Base-by-base conservation (phyloP, 1,284 basidiomycete species). In the Heterobasidion irregulare region DNA sequence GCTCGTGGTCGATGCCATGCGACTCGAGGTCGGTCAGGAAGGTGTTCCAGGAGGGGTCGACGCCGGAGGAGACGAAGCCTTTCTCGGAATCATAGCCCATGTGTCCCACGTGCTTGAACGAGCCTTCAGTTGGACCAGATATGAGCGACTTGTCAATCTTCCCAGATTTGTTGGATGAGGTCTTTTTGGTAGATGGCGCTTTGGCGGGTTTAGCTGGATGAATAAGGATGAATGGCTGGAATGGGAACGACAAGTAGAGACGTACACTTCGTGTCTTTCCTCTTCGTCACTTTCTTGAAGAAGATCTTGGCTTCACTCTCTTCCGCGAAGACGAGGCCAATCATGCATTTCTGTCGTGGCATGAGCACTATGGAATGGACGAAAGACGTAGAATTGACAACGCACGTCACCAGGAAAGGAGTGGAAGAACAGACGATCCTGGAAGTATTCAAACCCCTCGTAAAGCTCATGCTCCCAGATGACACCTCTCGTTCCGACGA, bases 391-490 rank as follows among this genome's bases (percentile, higher is more conserved):
- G 26, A 26, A 26, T 26, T 1, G 5, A 26, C 26, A 5, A 26
- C 92, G 71, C 66, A 96, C 93, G 74, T 98, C 94, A 54, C 92
- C 90, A 12, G 87, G 78, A 69, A 98, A 98, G 2, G 93, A 88
- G 72, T 98, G 93, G 68, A 98, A 98, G 79, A 89, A 97, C 1
- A 89, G 82, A 60, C 94, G 79, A 67, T 98, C 96, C 66, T 90
- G 82, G 65, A 84, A 79, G 69, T 94, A 94, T 58, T 89, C 83
- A 59, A 97, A 84, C 47, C 85, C 86, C 43, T 90, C 82, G 62
- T 95, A 97, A 2, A 98, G 70, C 67, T 97, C 94, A 63, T 98
- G 92, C 60, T 94, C 86, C 96, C 96, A 99, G 47, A 95, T 84
- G 34, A 95, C 80, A 9, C 94, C 94, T 52, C 92, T 74, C 1